Conservation (phyloP, 371 early-diverging fungal species). For the Mortierella sp. region DNA sequence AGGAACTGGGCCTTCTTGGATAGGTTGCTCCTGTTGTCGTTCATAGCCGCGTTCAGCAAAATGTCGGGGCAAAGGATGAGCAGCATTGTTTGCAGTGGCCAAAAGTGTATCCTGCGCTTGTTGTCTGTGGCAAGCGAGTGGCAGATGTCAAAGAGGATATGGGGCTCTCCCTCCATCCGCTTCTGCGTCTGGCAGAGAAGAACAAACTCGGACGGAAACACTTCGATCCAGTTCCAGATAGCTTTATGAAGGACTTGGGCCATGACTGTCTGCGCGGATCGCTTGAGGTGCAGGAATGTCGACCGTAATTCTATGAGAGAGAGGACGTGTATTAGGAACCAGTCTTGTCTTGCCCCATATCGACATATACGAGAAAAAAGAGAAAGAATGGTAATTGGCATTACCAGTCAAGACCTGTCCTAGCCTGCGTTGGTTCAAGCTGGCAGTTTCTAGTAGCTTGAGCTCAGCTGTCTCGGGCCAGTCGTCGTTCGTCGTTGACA, state of each 20-base stretch:
- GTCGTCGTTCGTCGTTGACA: slow-evolving; percentile 71
- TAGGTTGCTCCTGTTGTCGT: slow-evolving; percentile 56
- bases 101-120: slow-evolving; percentile 73
- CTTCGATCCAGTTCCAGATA: slow-evolving; percentile 93
- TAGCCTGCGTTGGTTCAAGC: slow-evolving; percentile 77
- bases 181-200: slow-evolving; percentile 74
- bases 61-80: slow-evolving; percentile 86
- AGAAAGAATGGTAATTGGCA: not conserved
- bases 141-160: slow-evolving; percentile 83
- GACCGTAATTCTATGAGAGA: slow-evolving; percentile 67
- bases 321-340: slow-evolving; percentile 2
- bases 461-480: slow-evolving; percentile 82
- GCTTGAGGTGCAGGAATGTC: slow-evolving; percentile 73
- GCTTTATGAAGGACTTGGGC: slow-evolving; percentile 78
- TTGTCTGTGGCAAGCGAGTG: slow-evolving; percentile 74
- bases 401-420: slow-evolving; percentile 75
- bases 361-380: slow-evolving; percentile 2
- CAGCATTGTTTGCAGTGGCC: slow-evolving; percentile 89
- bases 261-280: slow-evolving; percentile 74
- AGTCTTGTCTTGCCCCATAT: too few relatives aligned
- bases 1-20: slow-evolving; percentile 73
- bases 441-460: slow-evolving; percentile 81
- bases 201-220: slow-evolving; percentile 82
- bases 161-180: slow-evolving; percentile 82
- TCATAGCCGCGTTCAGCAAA: slow-evolving; percentile 61